Evolutionary conservation across 2,329 filamentous ascomycete species (phyloP).

Genomic region (Trichoderma sp.): DNA sequence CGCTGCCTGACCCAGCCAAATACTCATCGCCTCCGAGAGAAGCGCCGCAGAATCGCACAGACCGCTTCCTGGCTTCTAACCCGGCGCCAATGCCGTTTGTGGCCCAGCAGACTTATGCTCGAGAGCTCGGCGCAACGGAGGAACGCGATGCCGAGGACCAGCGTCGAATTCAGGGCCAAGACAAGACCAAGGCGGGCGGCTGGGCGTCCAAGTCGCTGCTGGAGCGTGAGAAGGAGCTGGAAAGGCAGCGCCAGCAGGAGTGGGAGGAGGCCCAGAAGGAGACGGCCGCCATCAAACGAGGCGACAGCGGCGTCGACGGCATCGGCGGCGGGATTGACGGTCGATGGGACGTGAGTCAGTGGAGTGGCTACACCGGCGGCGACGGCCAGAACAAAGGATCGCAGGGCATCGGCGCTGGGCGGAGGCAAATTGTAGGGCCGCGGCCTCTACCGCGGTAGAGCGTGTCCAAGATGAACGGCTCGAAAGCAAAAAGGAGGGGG

Average conservation of each 20-base stretch:
- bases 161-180: constrained; percentile 56
- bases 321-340: constrained; percentile 65
- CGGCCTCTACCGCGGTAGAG: constrained; percentile 56
- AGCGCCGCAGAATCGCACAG: constrained; percentile 47
- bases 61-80: constrained; percentile 57
- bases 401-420: constrained; percentile 65
- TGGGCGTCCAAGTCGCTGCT: constrained; percentile 69
- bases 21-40: constrained; percentile 30
- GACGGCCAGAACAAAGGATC: constrained; percentile 68
- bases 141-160: constrained; percentile 64
- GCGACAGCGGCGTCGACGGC: constrained; percentile 54
- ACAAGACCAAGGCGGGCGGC: constrained; percentile 59
- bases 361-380: constrained; percentile 71
- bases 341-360: constrained; percentile 74
- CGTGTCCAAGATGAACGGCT: background rate
- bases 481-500: background rate
- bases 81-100: constrained; percentile 45
- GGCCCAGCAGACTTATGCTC: constrained; percentile 51
- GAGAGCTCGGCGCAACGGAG: constrained; percentile 54
- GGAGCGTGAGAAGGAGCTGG: constrained; percentile 78
- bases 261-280: constrained; percentile 76
- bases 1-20: constrained; percentile 51
- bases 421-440: constrained; percentile 77
- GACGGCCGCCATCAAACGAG: constrained; percentile 53
- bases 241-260: constrained; percentile 71